phyloP scores from a whole-genome alignment of 768 basidiomycete genomes.

The Lactarius vividus region DNA sequence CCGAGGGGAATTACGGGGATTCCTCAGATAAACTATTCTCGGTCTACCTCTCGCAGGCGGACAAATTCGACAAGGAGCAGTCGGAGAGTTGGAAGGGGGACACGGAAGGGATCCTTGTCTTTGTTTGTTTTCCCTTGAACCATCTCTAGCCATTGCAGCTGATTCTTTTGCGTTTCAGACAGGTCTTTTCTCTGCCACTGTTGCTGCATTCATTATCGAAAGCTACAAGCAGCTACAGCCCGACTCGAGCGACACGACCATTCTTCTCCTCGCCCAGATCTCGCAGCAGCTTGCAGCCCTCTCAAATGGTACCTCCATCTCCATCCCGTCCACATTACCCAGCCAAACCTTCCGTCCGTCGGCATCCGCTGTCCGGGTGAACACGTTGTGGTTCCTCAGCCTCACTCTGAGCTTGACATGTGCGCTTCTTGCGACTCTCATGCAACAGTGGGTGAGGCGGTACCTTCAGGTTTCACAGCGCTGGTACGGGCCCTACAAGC shows the following conservation, averaged over 20 bases:
- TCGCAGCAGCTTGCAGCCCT: constrained; percentile 24
- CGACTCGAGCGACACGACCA: constrained; percentile 16
- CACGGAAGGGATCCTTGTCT: constrained; percentile 28
- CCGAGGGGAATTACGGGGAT: constrained; percentile 18
- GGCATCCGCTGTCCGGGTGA: constrained; percentile 20
- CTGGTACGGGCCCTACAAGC: constrained; percentile 22
- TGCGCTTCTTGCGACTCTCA: constrained; percentile 26
- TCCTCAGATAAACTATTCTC: constrained; percentile 22
- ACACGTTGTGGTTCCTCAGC: constrained; percentile 25
- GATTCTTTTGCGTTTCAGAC: constrained; percentile 22
- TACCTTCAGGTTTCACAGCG: constrained; percentile 22
- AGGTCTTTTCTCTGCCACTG: constrained; percentile 31
- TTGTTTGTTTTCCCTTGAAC: constrained; percentile 18
- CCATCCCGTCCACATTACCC: constrained; percentile 12
- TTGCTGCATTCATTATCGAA: constrained; percentile 30
- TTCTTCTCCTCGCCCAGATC: constrained; percentile 22
- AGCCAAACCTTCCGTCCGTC: constrained; percentile 7
- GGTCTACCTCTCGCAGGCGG: constrained; percentile 22
- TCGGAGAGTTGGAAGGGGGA: constrained; percentile 28
- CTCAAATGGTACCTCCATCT: constrained; percentile 1
- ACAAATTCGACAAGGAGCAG: constrained; percentile 23
- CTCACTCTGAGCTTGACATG: constrained; percentile 24
- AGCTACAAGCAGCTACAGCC: constrained; percentile 28
- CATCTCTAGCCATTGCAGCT: not conserved
- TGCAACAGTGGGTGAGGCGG: constrained; percentile 27